Evolutionary conservation across 257 asterid genomes (phyloP).

Genomic region (Solanum etuberosum): DNA sequence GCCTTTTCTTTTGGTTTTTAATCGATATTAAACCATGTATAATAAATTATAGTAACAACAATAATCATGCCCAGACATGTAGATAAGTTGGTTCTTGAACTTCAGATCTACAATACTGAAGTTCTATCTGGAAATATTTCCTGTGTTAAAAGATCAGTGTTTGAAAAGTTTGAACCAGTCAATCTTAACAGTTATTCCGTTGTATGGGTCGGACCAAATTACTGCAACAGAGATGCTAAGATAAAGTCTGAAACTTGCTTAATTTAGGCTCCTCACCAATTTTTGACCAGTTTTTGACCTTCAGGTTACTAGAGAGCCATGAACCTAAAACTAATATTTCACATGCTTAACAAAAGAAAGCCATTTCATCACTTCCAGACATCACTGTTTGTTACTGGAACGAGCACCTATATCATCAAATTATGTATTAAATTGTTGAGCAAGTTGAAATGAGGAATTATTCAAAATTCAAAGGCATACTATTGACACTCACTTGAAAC

Average conservation of each 20-base stretch:
- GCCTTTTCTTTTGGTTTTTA: not conserved
- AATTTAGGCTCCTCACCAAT: not conserved
- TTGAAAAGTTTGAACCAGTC: not conserved
- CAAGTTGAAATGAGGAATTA: not conserved
- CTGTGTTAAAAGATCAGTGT: not conserved
- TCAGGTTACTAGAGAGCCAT: not conserved
- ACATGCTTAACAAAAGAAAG: not conserved
- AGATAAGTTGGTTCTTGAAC: not conserved
- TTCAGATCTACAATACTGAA: not conserved
- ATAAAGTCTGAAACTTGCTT: not conserved
- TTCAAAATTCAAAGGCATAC: not conserved
- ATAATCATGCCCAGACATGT: not conserved
- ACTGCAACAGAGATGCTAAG: not conserved
- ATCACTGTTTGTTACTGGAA: not conserved
- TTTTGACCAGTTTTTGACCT: not conserved
- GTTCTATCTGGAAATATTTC: not conserved
- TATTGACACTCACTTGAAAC: not conserved
- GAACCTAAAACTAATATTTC: not conserved
- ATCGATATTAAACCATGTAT: not conserved
- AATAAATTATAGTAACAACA: not conserved
- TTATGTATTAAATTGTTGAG: not conserved
- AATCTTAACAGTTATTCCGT: not conserved
- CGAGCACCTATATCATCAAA: not conserved
- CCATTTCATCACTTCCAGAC: not conserved
- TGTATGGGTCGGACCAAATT: not conserved